These are phyloP conservation scores for Priceomyces carsonii DNA, from an alignment of 805 yeast species.

Conservation along the genomic window DNA sequence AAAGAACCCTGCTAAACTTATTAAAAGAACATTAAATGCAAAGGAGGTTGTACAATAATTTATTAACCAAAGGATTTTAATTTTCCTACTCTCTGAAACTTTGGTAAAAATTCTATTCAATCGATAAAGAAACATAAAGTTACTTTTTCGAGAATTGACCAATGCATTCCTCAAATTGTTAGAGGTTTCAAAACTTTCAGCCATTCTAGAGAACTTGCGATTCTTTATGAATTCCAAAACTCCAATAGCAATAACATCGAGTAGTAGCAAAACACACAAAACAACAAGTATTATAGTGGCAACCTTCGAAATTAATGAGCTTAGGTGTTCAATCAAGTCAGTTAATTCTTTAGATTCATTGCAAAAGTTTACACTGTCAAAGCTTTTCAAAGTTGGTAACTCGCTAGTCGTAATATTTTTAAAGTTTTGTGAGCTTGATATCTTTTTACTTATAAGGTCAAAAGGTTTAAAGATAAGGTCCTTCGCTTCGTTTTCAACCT, in stretches of 20 bases:
- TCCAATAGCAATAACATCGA: conserved; percentile 42
- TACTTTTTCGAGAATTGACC: conserved; percentile 13
- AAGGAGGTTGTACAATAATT: conserved; percentile 54
- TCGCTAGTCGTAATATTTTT: conserved; percentile 7
- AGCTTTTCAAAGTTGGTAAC: conserved; percentile 5
- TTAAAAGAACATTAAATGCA: conserved; percentile 48
- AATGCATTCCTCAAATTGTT: conserved; percentile 12
- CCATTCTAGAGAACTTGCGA: conserved; percentile 43
- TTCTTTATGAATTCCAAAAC: conserved; percentile 50
- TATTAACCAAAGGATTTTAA: conserved; percentile 39
- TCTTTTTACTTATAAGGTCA: conserved; percentile 39
- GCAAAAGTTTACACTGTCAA: conserved; percentile 30
- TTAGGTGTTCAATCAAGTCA: conserved; percentile 33
- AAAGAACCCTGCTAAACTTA: conserved; percentile 60
- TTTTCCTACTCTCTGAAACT: conserved; percentile 7
- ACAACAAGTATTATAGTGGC: conserved; percentile 39
- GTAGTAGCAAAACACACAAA: conserved; percentile 32
- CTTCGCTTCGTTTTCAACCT: conserved; percentile 61
- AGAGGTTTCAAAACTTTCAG: conserved; percentile 12
- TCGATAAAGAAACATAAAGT: conserved; percentile 11
- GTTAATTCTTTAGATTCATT: conserved; percentile 38
- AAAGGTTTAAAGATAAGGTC: conserved; percentile 61
- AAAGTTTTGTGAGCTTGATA: conserved; percentile 30
- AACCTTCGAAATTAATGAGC: conserved; percentile 29
- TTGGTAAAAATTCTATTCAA: conserved; percentile 10